phyloP scores from a whole-genome alignment of 2,329 filamentous ascomycete species.

The Trichoderma simmonsii region DNA sequence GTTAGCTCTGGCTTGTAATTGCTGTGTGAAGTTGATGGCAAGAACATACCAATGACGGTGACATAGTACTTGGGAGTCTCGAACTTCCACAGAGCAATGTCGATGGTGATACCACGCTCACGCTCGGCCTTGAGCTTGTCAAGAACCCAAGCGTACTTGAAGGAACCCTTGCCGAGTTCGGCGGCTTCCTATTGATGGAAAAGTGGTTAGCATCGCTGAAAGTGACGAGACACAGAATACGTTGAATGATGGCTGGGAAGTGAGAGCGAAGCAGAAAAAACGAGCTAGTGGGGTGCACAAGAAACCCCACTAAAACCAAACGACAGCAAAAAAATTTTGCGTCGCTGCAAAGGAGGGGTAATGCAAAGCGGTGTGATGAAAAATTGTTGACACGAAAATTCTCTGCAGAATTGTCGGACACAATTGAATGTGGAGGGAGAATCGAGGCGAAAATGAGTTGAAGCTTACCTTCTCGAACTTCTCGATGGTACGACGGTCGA shows the following conservation, averaged over 20 bases:
- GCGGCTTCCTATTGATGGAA: slow-evolving; percentile 74
- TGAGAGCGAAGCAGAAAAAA: not conserved
- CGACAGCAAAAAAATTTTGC: slow-evolving; percentile 1
- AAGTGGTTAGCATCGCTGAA: slow-evolving; percentile 19
- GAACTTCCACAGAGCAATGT: slow-evolving; percentile 99
- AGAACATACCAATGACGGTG: slow-evolving; percentile 86
- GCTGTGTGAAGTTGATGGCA: not conserved
- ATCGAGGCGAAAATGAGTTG: slow-evolving; percentile 17
- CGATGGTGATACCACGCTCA: slow-evolving; percentile 99
- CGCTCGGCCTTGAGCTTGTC: slow-evolving; percentile 99
- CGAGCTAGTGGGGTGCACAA: not conserved
- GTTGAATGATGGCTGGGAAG: not conserved
- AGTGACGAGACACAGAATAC: not conserved
- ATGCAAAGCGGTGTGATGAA: slow-evolving; percentile 2
- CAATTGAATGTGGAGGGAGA: slow-evolving; percentile 12
- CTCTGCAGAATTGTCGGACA: not conserved
- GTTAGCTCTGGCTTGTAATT: not conserved
- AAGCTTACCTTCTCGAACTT: slow-evolving; percentile 98
- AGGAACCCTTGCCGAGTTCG: slow-evolving; percentile 99
- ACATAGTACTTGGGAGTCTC: slow-evolving; percentile 97
- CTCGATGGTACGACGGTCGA: slow-evolving; percentile 99
- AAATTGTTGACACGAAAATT: not conserved
- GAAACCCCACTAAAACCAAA: not conserved
- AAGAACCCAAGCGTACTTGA: slow-evolving; percentile 99
- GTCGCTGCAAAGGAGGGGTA: slow-evolving; percentile 16